Evolutionary conservation across 164 flowering plant genomes (phyloP), one percentile per base, ranked within the genome.

Genomic region (Kingdonia uniflora): DNA sequence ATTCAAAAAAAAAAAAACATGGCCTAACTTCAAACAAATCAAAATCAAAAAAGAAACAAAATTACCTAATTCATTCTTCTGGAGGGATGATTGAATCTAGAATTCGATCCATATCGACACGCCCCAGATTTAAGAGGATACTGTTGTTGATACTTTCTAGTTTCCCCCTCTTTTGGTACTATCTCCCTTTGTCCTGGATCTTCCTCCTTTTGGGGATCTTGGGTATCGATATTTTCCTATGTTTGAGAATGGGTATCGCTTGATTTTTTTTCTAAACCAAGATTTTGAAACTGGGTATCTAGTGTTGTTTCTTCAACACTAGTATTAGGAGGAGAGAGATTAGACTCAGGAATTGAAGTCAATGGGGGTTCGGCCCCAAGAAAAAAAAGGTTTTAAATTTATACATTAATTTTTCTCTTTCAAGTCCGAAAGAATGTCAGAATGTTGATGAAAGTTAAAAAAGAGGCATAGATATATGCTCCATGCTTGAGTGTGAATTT

Each of bases 61-160:
- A 50, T 14, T 25, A 76, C 77, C 74, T 66, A 77, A 21, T 20
- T 55, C 26, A 60, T 71, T 57, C 55, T 57, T 53, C 72, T 56
- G 22, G 60, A 43, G 11, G 89, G 95, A 43, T 85, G 89, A 76
- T 80, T 85, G 54, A 71, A 85, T 65, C 67, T 80, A 76, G 89
- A 85, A 68, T 58, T 68, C 20, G 55, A 49, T 26, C 87, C 87
- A 64, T 66, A 83, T 33, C 82, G 79, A 59, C 95, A 90, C 5
- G 65, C 87, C 0, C 72, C 82, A 1, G 82, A 80, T 51, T 91
- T 68, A 65, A 73, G 17, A 0, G 97, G 97, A 64, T 69, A 77
- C 37, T 60, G 59, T n/a, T n/a, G n/a, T n/a, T n/a, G n/a, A n/a
- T n/a, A n/a, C n/a, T n/a, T n/a, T n/a, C n/a, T n/a, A n/a, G n/a